These are phyloP conservation scores for Spathaspora sp. DNA, from an alignment of 805 yeast species.

Conservation along the genomic window DNA sequence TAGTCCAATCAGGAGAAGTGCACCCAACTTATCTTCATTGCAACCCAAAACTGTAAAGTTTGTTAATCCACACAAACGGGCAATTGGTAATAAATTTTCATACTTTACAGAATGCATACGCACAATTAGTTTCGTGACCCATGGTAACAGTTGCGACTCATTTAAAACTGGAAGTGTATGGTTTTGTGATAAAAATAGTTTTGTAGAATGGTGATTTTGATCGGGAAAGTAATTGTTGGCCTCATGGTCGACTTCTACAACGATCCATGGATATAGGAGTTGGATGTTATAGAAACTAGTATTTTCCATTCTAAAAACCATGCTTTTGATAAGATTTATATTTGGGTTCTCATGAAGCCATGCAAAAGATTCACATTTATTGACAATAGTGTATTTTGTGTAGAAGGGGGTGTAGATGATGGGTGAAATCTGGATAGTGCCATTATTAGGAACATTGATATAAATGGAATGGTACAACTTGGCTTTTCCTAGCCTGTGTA, in stretches of 20 bases:
- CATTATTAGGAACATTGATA: not conserved
- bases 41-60: not conserved
- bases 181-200: not conserved
- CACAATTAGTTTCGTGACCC: not conserved
- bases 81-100: not conserved
- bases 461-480: not conserved
- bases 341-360: not conserved
- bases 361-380: not conserved
- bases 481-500: not conserved
- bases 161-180: not conserved
- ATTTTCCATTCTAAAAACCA: not conserved
- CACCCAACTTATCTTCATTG: not conserved
- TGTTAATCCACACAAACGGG: not conserved
- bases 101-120: not conserved
- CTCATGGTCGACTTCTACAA: not conserved
- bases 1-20: not conserved
- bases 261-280: not conserved
- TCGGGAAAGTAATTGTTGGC: not conserved
- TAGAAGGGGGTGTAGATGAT: not conserved
- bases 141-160: not conserved
- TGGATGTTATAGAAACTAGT: not conserved
- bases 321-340: not conserved
- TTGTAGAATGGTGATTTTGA: not conserved
- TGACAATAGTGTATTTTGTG: not conserved
- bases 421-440: not conserved